Conservation (phyloP, 129 eudicot genomes). For the Lactuca sativa region DNA sequence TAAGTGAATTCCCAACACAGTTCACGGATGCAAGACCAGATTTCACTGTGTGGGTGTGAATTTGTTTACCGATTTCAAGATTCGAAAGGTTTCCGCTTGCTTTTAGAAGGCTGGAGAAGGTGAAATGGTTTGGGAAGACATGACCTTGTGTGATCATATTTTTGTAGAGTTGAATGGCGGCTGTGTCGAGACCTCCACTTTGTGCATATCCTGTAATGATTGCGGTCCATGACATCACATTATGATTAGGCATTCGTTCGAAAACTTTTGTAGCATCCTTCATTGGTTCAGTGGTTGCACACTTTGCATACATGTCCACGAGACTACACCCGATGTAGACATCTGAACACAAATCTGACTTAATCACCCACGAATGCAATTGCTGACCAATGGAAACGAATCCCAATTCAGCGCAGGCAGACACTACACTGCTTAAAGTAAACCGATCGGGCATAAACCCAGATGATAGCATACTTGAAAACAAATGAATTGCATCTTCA, state of each 20-base stretch:
- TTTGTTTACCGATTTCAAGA: conserved; percentile 51
- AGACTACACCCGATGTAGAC: conserved; percentile 73
- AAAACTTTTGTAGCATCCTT: conserved; percentile 58
- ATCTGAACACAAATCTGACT: conserved; percentile 49
- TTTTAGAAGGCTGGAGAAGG: conserved; percentile 58
- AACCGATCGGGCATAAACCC: conserved; percentile 61
- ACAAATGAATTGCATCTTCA: conserved; percentile 43
- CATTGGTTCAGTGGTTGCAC: conserved; percentile 40
- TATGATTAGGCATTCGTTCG: conserved; percentile 49
- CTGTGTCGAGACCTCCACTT: conserved; percentile 46
- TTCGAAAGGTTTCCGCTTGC: conserved; percentile 55
- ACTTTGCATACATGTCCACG: conserved; percentile 84
- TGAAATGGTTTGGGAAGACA: conserved; percentile 61
- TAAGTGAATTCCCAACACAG: conserved; percentile 73
- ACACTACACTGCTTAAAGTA: conserved; percentile 51
- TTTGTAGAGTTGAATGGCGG: conserved; percentile 59
- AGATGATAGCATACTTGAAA: conserved; percentile 40
- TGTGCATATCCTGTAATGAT: conserved; percentile 63
- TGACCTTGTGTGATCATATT: conserved; percentile 53
- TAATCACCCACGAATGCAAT: conserved; percentile 58
- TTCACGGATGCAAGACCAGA: conserved; percentile 50
- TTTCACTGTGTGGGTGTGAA: conserved; percentile 61
- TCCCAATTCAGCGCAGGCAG: conserved; percentile 65
- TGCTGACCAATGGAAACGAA: conserved; percentile 48
- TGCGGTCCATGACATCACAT: conserved; percentile 77